Evolutionary conservation across 106 monocot genomes (phyloP).

Genomic region (Dactylorhiza incarnata): DNA sequence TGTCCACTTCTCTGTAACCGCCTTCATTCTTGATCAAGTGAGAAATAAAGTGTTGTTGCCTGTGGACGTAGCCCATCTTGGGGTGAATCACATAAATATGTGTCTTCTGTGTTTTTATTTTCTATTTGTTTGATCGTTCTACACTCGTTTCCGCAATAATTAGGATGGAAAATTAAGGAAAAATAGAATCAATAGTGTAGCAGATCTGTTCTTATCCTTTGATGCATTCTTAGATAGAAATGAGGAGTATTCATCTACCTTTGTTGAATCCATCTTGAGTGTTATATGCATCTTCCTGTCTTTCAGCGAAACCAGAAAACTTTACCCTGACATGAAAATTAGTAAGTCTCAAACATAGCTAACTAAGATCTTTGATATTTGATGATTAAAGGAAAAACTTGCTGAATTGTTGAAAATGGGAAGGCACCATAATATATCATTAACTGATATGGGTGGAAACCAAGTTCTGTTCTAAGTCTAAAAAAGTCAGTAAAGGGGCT

Average conservation of each 20-base stretch:
- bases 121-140: too few relatives aligned
- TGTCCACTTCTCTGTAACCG: too few relatives aligned
- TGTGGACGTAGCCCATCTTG: too few relatives aligned
- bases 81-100: too few relatives aligned
- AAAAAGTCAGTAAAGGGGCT: background rate
- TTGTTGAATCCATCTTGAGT: slow-evolving; percentile 23
- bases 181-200: background rate
- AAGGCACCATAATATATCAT: background rate
- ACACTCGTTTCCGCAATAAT: too few relatives aligned
- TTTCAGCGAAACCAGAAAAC: slow-evolving; percentile 15
- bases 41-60: too few relatives aligned
- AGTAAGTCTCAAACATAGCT: background rate
- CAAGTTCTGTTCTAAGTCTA: background rate
- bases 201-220: background rate
- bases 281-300: slow-evolving; percentile 10
- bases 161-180: background rate
- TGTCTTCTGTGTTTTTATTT: too few relatives aligned
- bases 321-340: slow-evolving; percentile 19
- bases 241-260: slow-evolving; percentile 19
- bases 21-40: too few relatives aligned
- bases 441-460: background rate
- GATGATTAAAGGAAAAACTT: background rate
- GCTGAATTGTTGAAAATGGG: too few relatives aligned
- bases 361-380: background rate
- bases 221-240: background rate